Conservation (phyloP, 805 yeast genomes). For the Metschnikowia matae region DNA sequence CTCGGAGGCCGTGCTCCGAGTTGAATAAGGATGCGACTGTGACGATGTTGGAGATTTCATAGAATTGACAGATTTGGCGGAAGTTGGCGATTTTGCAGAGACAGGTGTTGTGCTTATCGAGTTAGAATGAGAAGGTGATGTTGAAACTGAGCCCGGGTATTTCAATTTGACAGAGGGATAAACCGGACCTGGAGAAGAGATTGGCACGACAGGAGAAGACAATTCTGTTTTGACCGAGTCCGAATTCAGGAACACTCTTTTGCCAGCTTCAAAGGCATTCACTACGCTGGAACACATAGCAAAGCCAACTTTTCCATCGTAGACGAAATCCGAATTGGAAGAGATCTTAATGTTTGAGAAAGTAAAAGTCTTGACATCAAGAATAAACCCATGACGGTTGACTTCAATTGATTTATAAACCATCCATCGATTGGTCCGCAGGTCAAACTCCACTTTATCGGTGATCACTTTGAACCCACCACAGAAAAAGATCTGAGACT, state of each 20-base stretch:
- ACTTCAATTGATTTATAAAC: constrained; percentile 42
- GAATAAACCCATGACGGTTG: constrained; percentile 54
- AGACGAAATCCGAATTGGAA: constrained; percentile 16
- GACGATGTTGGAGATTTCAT: neutral
- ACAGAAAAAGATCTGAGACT: constrained; percentile 55
- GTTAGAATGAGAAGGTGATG: neutral
- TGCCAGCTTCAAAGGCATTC: neutral
- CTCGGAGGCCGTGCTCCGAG: neutral
- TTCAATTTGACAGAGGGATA: neutral
- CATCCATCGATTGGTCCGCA: constrained; percentile 31
- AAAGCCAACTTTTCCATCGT: constrained; percentile 31
- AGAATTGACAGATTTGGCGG: neutral
- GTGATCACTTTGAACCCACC: constrained; percentile 59
- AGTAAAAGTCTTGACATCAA: constrained; percentile 47
- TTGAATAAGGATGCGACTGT: neutral
- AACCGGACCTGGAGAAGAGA: constrained; percentile 1
- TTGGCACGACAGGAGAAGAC: neutral
- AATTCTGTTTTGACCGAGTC: neutral
- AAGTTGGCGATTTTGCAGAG: constrained; percentile 2
- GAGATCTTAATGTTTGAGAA: constrained; percentile 43
- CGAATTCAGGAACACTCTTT: neutral
- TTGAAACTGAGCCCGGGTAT: neutral
- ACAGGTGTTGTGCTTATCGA: constrained; percentile 1
- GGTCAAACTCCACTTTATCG: constrained; percentile 21
- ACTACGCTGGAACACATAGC: constrained; percentile 19